Base-by-base conservation (phyloP, 1,284 basidiomycete genomes). In the Ceratobasidium sp. region DNA sequence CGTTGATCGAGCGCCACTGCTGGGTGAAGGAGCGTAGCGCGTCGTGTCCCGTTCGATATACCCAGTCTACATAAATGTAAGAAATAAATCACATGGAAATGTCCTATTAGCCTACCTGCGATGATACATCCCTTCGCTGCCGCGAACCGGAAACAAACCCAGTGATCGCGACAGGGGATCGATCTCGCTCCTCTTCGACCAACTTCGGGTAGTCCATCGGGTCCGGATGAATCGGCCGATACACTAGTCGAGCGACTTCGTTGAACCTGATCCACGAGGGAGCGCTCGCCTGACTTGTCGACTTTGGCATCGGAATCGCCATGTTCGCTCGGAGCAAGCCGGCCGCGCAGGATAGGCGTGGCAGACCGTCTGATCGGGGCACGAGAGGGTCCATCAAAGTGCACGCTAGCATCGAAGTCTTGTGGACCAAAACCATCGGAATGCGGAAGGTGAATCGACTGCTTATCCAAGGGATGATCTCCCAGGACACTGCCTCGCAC, bases 331-430 rank as follows among this genome's bases (percentile, higher is more conserved):
- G 44, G 44, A 25, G 61, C 37, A 17, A 15, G 37, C 11, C 46
- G 54, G 17, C 44, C 22, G 9, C 56, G 69, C 7, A 71, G 40
- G 11, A 61, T 37, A 49, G 69, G 69, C 22, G 69, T 71, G 29
- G 52, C 69, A 32, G 69, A 71, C 3, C 69, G 54, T 56, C 69
- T 54, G 9, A 46, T 57, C 17, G 51, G 46, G 19, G 67, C 44
- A 56, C 52, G 52, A 46, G 43, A 37, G 11, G 69, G 54, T 5
- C 56, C 40, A 22, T 71, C 69, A 49, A 71, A 71, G 19, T 43
- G 69, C 34, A 71, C 69, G 29, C 69, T 71, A n/a, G 69, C 69
- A 34, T 71, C 56, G 25, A 46, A 71, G 43, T 71, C 69, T 40
- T 57, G 56, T 17, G 43, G n/a, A 44, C 40, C 61, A 22, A 34